Conservation (phyloP, 305 asterid genomes). For the Stenogyne calaminthoides region DNA sequence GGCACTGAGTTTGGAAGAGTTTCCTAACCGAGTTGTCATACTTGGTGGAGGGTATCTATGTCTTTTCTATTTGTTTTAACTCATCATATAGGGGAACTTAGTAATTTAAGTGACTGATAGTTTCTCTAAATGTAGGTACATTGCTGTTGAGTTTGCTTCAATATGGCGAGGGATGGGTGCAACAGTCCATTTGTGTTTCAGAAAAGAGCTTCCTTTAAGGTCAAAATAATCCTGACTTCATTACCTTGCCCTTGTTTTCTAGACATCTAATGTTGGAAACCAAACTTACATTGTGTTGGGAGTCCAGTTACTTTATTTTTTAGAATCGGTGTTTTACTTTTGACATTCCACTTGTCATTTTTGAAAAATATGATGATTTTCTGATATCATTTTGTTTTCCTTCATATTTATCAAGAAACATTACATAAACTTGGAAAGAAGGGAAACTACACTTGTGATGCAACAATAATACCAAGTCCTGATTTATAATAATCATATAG, state of each 20-base stretch:
- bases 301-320: no score
- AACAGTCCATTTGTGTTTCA: slow-evolving; percentile 69
- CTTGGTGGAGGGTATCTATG: slow-evolving; percentile 85
- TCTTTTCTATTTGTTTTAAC: slow-evolving; percentile 23
- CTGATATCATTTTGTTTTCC: background rate
- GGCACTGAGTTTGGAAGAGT: slow-evolving; percentile 95
- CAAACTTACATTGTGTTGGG: no score
- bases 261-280: slow-evolving; percentile 6
- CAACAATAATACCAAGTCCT: background rate
- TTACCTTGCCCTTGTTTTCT: slow-evolving; percentile 13
- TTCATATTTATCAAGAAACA: background rate
- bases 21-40: slow-evolving; percentile 82
- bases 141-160: slow-evolving; percentile 98
- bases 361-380: background rate
- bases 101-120: slow-evolving; percentile 12
- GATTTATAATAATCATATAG: background rate
- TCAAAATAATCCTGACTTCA: slow-evolving; percentile 30
- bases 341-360: no score
- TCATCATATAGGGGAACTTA: slow-evolving; percentile 4
- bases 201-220: slow-evolving; percentile 97
- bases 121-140: slow-evolving; percentile 54
- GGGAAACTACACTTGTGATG: background rate
- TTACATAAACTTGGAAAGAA: background rate
- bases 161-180: slow-evolving; percentile 99
- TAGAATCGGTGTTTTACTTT: no score